phyloP scores from a whole-genome alignment of 2,329 filamentous ascomycete genomes.

The Aspergillus fischeri region DNA sequence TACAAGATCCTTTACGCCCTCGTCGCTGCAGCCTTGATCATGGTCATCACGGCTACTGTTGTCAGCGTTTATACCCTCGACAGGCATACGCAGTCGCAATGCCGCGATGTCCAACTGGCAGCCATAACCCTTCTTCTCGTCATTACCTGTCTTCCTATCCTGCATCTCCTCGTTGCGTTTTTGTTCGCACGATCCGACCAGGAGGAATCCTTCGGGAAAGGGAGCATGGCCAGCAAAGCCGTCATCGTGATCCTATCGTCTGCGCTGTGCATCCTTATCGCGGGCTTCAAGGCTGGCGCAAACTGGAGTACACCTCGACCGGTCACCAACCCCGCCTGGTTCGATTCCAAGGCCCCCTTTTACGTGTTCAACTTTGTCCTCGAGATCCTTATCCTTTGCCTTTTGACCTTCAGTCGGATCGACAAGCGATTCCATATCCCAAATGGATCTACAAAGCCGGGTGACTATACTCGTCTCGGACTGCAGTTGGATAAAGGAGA shows the following conservation, averaged over 20 bases:
- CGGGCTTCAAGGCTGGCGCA: conserved; percentile 63
- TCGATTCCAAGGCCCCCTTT: conserved; percentile 67
- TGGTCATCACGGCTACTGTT: conserved; percentile 62
- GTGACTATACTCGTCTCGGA: conserved; percentile 33
- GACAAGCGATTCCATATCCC: conserved; percentile 74
- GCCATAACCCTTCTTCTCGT: conserved; percentile 59
- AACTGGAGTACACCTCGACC: conserved; percentile 51
- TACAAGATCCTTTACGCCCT: conserved; percentile 59
- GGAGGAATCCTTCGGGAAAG: conserved; percentile 62
- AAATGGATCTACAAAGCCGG: conserved; percentile 47
- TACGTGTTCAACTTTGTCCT: conserved; percentile 75
- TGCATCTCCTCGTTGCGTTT: conserved; percentile 48
- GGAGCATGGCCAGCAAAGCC: conserved; percentile 65
- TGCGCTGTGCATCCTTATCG: conserved; percentile 59
- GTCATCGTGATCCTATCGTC: conserved; percentile 56
- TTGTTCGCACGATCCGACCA: conserved; percentile 37
- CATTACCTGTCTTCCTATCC: conserved; percentile 64
- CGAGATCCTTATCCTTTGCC: conserved; percentile 65
- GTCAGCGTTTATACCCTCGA: conserved; percentile 65
- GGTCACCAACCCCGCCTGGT: conserved; percentile 59
- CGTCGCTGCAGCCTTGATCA: conserved; percentile 58
- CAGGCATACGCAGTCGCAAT: conserved; percentile 44
- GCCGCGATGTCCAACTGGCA: conserved; percentile 62
- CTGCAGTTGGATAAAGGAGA: background rate
- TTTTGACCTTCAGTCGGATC: conserved; percentile 65